These are phyloP conservation scores for Solanum commersonii DNA, from an alignment of 257 asterid species.

Conservation along the genomic window DNA sequence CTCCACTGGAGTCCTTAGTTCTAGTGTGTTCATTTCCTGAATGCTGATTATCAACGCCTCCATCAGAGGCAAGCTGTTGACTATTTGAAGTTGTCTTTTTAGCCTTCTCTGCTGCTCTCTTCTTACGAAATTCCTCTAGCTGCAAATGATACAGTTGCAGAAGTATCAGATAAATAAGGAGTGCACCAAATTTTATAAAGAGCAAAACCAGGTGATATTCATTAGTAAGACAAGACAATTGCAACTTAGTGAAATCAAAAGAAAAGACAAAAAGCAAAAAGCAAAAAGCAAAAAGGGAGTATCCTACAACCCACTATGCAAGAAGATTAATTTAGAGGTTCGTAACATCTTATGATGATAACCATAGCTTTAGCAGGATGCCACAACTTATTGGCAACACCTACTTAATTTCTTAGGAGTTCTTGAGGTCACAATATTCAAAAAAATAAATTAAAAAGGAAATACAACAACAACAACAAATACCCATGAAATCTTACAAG, in stretches of 20 bases:
- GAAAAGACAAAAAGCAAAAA: not conserved
- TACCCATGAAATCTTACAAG: not conserved
- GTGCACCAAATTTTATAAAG: not conserved
- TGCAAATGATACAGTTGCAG: slow-evolving; percentile 14
- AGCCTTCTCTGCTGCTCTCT: slow-evolving; percentile 71
- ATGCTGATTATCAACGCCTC: slow-evolving; percentile 29
- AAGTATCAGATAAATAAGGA: not conserved
- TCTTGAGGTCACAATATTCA: not conserved
- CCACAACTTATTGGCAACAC: not conserved
- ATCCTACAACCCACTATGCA: not conserved
- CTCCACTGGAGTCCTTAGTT: slow-evolving; percentile 34
- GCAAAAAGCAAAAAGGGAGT: not conserved
- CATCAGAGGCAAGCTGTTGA: slow-evolving; percentile 34
- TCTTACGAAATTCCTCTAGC: slow-evolving; percentile 93
- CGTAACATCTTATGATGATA: not conserved
- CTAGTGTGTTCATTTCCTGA: slow-evolving; percentile 32
- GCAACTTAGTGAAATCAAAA: not conserved
- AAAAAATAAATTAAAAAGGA: not conserved
- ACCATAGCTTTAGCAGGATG: not conserved
- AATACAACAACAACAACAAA: not conserved
- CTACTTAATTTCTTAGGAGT: not conserved
- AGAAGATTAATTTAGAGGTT: not conserved
- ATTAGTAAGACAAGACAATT: not conserved
- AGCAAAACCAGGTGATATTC: not conserved
- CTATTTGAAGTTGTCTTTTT: slow-evolving; percentile 35